These are phyloP conservation scores for Vanderwaltozyma yarrowii DNA, from an alignment of 805 yeast species.

Conservation along the genomic window DNA sequence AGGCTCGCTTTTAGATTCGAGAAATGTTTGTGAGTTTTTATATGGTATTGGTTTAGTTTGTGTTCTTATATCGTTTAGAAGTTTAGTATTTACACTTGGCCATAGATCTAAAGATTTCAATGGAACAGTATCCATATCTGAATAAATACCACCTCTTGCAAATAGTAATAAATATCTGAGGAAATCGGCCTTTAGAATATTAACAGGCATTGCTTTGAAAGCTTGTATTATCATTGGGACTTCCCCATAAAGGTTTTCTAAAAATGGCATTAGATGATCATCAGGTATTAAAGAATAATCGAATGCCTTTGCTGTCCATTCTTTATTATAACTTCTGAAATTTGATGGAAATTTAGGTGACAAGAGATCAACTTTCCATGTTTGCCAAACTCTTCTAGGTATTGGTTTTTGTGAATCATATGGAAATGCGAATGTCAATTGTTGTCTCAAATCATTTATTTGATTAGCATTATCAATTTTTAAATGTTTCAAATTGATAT, in stretches of 20 bases:
- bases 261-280: slow-evolving; percentile 44
- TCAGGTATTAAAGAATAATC: slow-evolving; percentile 71
- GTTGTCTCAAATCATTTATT: slow-evolving; percentile 26
- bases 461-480: not conserved
- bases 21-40: slow-evolving; percentile 5
- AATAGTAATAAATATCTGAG: slow-evolving; percentile 77
- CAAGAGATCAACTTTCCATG: slow-evolving; percentile 68
- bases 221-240: slow-evolving; percentile 73
- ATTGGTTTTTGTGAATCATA: slow-evolving; percentile 55
- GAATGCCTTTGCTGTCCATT: slow-evolving; percentile 45
- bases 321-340: slow-evolving; percentile 39
- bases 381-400: slow-evolving; percentile 85
- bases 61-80: slow-evolving; percentile 7
- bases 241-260: slow-evolving; percentile 48
- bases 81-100: slow-evolving; percentile 43
- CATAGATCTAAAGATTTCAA: slow-evolving; percentile 65
- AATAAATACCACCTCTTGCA: slow-evolving; percentile 89
- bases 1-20: slow-evolving; percentile 23
- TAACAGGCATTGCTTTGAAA: slow-evolving; percentile 64
- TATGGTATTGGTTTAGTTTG: slow-evolving; percentile 12
- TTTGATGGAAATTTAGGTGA: slow-evolving; percentile 47
- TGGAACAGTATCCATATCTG: slow-evolving; percentile 80
- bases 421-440: slow-evolving; percentile 63
- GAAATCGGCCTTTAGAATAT: slow-evolving; percentile 84
- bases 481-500: slow-evolving; percentile 12